Conservation (phyloP, 1,284 basidiomycete species). For the Xerocomus minutiporus region DNA sequence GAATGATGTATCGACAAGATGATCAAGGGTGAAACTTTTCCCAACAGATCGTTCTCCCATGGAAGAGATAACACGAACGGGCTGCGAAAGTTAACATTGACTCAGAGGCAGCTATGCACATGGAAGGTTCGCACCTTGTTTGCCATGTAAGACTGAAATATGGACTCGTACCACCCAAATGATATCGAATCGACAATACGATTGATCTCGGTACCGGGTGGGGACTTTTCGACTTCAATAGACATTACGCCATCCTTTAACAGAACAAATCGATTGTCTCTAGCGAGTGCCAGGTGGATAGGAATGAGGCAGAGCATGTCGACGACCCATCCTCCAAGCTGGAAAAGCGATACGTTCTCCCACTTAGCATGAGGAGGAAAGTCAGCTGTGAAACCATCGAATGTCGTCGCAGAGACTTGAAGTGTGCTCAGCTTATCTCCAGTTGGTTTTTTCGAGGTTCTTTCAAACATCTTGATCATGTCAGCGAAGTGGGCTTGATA, state of each 20-base stretch:
- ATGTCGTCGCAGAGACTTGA: constrained; percentile 26
- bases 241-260: constrained; percentile 55
- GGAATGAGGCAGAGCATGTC: constrained; percentile 59
- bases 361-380: constrained; percentile 14
- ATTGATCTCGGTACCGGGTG: constrained; percentile 54
- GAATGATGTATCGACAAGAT: constrained; percentile 59
- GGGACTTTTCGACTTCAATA: constrained; percentile 42
- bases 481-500: constrained; percentile 42
- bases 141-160: constrained; percentile 59
- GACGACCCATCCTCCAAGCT: constrained; percentile 57
- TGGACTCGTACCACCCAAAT: constrained; percentile 63
- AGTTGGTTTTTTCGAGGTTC: constrained; percentile 46
- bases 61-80: constrained; percentile 58
- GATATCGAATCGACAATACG: constrained; percentile 51
- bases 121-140: constrained; percentile 38
- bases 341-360: constrained; percentile 35
- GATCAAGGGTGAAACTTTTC: constrained; percentile 56
- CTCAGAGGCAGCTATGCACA: not conserved
- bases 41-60: constrained; percentile 68
- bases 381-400: constrained; percentile 12
- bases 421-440: constrained; percentile 39
- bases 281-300: constrained; percentile 55
- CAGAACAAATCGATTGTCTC: constrained; percentile 56
- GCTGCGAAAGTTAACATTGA: constrained; percentile 32
- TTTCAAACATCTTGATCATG: constrained; percentile 45